Conservation (phyloP, 2,329 filamentous ascomycete genomes). For the Botrytis elliptica region DNA sequence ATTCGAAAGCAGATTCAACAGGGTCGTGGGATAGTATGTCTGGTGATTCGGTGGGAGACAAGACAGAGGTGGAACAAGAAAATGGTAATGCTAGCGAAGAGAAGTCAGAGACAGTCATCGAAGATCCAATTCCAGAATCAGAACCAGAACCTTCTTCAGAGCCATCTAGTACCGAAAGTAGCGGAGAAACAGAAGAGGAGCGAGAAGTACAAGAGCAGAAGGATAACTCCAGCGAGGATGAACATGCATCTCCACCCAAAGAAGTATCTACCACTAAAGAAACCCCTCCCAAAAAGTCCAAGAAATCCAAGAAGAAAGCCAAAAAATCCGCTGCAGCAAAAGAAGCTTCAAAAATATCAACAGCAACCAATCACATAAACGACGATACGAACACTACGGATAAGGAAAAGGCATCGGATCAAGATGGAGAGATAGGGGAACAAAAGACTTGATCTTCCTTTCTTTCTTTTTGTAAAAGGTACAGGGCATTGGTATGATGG, state of each 20-base stretch:
- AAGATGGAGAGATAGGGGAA: not conserved
- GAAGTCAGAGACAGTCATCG: not conserved
- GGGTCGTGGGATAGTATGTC: conserved; percentile 21
- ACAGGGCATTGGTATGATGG: conserved; percentile 6
- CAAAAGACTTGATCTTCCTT: not conserved
- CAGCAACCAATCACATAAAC: conserved; percentile 11
- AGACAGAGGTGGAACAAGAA: not conserved
- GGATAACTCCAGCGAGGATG: conserved; percentile 10
- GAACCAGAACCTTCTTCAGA: not conserved
- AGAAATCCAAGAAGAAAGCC: conserved; percentile 11
- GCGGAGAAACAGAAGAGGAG: conserved; percentile 10
- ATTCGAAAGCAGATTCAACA: conserved; percentile 15
- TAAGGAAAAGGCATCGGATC: conserved; percentile 3
- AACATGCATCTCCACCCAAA: not conserved
- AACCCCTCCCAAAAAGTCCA: not conserved
- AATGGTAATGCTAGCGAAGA: conserved; percentile 7
- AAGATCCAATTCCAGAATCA: not conserved
- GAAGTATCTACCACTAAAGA: not conserved
- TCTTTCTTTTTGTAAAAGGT: not conserved
- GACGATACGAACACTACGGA: conserved; percentile 14
- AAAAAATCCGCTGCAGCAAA: conserved; percentile 11
- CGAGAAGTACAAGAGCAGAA: conserved; percentile 2
- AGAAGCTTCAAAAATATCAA: conserved; percentile 11
- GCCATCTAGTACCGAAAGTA: not conserved
- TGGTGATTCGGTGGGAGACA: conserved; percentile 15